Evolutionary conservation across 164 flowering plant species (phyloP).

Genomic region (Nymphaea thermarum): DNA sequence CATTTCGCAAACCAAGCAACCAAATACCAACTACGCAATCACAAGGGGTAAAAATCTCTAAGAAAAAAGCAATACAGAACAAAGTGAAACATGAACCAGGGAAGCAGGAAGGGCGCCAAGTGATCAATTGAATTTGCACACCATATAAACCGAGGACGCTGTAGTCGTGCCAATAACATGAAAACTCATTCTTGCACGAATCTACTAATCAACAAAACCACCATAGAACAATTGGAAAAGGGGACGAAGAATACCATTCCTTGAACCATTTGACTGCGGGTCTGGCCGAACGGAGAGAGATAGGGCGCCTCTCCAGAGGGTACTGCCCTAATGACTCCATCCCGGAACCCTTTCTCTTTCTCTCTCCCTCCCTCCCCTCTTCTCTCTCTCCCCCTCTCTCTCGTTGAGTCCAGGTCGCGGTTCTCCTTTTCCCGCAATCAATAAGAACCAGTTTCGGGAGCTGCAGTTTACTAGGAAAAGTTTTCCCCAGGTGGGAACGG

Average conservation of each 20-base stretch:
- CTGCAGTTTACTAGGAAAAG: too few relatives aligned
- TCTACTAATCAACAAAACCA: background rate
- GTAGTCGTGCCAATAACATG: background rate
- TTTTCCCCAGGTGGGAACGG: too few relatives aligned
- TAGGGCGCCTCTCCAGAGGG: constrained; percentile 2
- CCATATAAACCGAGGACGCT: background rate
- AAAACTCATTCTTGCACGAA: background rate
- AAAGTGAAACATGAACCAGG: background rate
- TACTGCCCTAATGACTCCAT: background rate
- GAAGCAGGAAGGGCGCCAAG: background rate
- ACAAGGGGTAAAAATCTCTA: background rate
- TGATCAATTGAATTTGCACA: background rate
- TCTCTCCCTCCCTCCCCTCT: background rate
- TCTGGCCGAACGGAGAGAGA: background rate
- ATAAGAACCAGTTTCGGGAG: too few relatives aligned
- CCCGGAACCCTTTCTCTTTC: background rate
- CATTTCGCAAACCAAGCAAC: background rate
- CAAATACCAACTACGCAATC: background rate
- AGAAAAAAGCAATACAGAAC: background rate
- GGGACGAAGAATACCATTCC: background rate
- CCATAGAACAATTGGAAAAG: background rate
- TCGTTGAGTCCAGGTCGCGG: too few relatives aligned
- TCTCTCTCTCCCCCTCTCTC: too few relatives aligned
- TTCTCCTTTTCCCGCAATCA: too few relatives aligned
- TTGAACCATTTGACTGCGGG: constrained; percentile 3